phyloP scores from a whole-genome alignment of 768 basidiomycete species.

The Pilatotrama ljubarskyi region DNA sequence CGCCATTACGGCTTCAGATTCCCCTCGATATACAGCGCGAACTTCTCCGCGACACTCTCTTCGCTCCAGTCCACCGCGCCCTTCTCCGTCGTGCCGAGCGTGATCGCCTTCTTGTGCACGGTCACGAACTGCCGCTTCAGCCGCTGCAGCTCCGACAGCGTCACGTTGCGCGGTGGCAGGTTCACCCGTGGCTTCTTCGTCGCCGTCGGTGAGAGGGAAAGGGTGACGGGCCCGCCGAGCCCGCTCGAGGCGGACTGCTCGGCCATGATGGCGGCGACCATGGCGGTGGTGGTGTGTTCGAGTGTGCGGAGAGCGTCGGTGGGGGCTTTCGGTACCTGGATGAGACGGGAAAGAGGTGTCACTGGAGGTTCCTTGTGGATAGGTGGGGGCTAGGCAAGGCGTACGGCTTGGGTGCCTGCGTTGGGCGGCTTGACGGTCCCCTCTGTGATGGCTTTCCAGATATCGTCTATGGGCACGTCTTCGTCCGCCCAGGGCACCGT shows the following conservation, averaged over 20 bases:
- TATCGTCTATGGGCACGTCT: conserved; percentile 59
- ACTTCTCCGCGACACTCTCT: conserved; percentile 66
- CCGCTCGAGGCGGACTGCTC: conserved; percentile 56
- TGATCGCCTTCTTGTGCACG: conserved; percentile 87
- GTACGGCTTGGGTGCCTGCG: conserved; percentile 75
- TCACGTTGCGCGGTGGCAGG: conserved; percentile 71
- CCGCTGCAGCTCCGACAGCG: conserved; percentile 85
- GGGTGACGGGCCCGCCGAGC: conserved; percentile 52
- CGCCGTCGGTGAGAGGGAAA: conserved; percentile 46
- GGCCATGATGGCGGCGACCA: conserved; percentile 73
- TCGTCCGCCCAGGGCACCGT: conserved; percentile 78
- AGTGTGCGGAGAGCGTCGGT: conserved; percentile 84
- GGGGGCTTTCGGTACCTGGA: conserved; percentile 77
- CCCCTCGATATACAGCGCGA: conserved; percentile 72
- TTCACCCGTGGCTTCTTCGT: conserved; percentile 47
- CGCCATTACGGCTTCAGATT: conserved; percentile 48
- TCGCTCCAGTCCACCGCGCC: conserved; percentile 79
- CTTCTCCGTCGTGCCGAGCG: conserved; percentile 76
- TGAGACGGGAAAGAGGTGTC: background rate
- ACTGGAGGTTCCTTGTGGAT: background rate
- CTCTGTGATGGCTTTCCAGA: conserved; percentile 81
- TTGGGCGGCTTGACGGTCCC: conserved; percentile 87
- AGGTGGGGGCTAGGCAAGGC: conserved; percentile 17
- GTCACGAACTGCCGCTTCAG: conserved; percentile 90
- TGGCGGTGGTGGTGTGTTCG: conserved; percentile 70